These are phyloP conservation scores for Geotrichum bryndzae DNA, from an alignment of 1,139 yeast genomes.

Conservation along the genomic window DNA sequence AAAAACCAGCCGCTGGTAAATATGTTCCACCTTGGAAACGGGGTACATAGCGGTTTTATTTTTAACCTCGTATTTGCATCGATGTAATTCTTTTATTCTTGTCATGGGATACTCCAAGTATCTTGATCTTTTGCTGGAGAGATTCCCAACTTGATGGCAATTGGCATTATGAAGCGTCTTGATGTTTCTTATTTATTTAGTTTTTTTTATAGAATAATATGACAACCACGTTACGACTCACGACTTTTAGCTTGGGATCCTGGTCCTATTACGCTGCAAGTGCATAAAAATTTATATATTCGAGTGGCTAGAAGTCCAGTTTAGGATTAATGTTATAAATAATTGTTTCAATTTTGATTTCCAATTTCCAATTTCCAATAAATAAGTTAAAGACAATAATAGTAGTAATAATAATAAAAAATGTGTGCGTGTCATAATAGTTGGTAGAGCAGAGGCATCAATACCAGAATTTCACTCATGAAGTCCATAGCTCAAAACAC, in stretches of 20 bases:
- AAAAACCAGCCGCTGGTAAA: constrained; percentile 1
- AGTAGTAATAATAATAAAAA: not conserved
- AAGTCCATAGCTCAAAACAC: not conserved
- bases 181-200: not conserved
- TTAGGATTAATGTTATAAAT: not conserved
- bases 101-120: no score
- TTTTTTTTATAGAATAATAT: not conserved
- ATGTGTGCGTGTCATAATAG: no score
- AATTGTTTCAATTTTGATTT: not conserved
- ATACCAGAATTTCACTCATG: not conserved
- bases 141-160: no score
- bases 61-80: not conserved
- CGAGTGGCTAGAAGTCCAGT: no score
- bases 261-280: no score
- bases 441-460: not conserved
- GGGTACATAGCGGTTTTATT: not conserved
- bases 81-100: no score
- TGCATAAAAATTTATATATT: no score
- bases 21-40: constrained; percentile 26
- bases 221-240: not conserved
- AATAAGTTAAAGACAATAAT: not conserved
- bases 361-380: not conserved
- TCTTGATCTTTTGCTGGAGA: no score
- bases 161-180: not conserved
- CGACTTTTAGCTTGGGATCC: no score